phyloP scores from a whole-genome alignment of 495 filamentous ascomycete species.

The Penicillium salamii region DNA sequence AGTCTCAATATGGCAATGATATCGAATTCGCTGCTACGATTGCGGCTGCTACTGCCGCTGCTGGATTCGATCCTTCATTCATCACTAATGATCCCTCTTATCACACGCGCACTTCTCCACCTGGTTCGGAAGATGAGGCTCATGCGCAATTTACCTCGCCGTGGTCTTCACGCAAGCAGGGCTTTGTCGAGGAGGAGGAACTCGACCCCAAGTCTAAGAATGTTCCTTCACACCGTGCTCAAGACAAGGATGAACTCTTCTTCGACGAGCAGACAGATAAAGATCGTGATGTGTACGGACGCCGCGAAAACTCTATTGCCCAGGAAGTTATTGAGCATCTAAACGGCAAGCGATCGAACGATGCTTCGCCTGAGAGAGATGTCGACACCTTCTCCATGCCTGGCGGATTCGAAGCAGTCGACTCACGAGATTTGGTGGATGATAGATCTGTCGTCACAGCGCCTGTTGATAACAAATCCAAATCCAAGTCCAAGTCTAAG shows the following conservation, averaged over 20 bases:
- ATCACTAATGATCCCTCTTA: slow-evolving; percentile 64
- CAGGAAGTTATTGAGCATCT: slow-evolving; percentile 30
- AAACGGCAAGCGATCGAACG: slow-evolving; percentile 10
- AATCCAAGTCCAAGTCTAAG: slow-evolving; percentile 9
- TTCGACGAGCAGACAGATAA: slow-evolving; percentile 21
- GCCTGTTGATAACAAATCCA: neutral
- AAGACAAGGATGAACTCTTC: slow-evolving; percentile 16
- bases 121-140: slow-evolving; percentile 51
- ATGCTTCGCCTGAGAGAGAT: slow-evolving; percentile 16
- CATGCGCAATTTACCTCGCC: slow-evolving; percentile 36
- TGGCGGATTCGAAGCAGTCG: slow-evolving; percentile 36
- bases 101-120: slow-evolving; percentile 61
- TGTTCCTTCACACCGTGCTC: slow-evolving; percentile 5
- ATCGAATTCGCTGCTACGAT: slow-evolving; percentile 66
- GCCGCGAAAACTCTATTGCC: slow-evolving; percentile 20
- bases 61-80: slow-evolving; percentile 70
- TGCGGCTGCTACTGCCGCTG: slow-evolving; percentile 64
- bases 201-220: slow-evolving; percentile 13
- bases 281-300: slow-evolving; percentile 3
- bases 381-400: slow-evolving; percentile 37
- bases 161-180: slow-evolving; percentile 36
- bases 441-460: neutral
- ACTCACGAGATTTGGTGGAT: neutral
- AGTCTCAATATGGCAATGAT: slow-evolving; percentile 44
- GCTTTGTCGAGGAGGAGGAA: slow-evolving; percentile 33